Conservation (phyloP, 2,329 filamentous ascomycete genomes). For the Sporothrix euskadiensis region DNA sequence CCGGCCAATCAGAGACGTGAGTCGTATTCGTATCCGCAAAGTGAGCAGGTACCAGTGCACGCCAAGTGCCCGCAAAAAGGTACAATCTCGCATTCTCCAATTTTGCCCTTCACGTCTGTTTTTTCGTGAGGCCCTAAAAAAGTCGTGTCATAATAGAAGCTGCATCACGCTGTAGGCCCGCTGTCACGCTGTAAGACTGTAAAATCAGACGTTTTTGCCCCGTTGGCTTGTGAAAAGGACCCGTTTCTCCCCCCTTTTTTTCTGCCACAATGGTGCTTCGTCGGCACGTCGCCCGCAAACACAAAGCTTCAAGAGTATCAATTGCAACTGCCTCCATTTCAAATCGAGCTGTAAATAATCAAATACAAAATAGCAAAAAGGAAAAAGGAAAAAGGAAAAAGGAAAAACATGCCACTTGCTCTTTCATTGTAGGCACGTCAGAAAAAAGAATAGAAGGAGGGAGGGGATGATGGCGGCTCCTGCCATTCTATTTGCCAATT, state of each 20-base stretch:
- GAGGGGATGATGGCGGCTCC: neutral
- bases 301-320: neutral
- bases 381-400: neutral
- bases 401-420: neutral
- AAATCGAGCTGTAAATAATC: neutral
- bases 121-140: neutral
- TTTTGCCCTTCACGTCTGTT: neutral
- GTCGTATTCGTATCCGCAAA: slow-evolving; percentile 33
- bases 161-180: slow-evolving; percentile 18
- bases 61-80: neutral
- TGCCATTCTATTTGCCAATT: neutral
- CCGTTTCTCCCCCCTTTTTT: slow-evolving; percentile 10
- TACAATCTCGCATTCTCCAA: slow-evolving; percentile 20
- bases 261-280: neutral
- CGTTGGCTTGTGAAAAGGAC: slow-evolving; percentile 16
- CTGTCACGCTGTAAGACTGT: slow-evolving; percentile 19
- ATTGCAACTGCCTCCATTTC: slow-evolving; percentile 11
- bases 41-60: neutral
- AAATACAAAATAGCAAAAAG: neutral
- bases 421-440: neutral
- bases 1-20: slow-evolving; percentile 22
- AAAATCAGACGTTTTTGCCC: slow-evolving; percentile 27
- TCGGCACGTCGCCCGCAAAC: neutral
- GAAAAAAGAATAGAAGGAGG: neutral
- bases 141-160: slow-evolving; percentile 22